phyloP scores from a whole-genome alignment of 164 flowering plant genomes.

The Stephania cephalantha region DNA sequence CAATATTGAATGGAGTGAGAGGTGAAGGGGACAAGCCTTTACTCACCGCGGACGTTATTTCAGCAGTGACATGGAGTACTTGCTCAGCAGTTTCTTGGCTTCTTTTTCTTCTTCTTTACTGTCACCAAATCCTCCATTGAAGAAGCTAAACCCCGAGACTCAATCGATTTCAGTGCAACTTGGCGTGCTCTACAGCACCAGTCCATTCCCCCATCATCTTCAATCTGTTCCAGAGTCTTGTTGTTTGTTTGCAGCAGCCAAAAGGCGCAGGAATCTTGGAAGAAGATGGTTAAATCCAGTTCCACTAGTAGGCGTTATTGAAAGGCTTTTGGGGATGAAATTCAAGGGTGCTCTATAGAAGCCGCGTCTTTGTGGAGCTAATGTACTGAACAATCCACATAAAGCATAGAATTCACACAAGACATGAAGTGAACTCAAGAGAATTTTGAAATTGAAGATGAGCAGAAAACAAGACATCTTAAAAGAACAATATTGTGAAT shows the following conservation, averaged over 20 bases:
- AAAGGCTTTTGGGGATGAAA: conserved; percentile 16
- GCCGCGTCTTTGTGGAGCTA: conserved; percentile 12
- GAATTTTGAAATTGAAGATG: too few species aligned
- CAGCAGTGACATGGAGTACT: conserved; percentile 67
- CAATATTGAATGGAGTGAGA: conserved; percentile 79
- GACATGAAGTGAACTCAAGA: too few species aligned
- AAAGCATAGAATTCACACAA: too few species aligned
- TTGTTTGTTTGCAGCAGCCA: conserved; percentile 8
- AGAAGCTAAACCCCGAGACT: conserved; percentile 55
- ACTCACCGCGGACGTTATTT: conserved; percentile 64
- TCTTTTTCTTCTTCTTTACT: conserved; percentile 45
- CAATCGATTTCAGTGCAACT: conserved; percentile 64
- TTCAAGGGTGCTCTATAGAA: conserved; percentile 13
- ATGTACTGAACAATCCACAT: conserved; percentile 19
- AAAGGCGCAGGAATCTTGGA: neutral
- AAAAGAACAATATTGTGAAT: neutral
- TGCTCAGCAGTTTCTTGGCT: conserved; percentile 65
- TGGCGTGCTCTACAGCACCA: conserved; percentile 88
- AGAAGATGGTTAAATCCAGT: conserved; percentile 14
- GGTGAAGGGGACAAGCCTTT: conserved; percentile 95
- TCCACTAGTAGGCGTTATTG: neutral
- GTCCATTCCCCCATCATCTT: conserved; percentile 60
- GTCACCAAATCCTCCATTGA: conserved; percentile 45
- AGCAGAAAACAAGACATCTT: too few species aligned
- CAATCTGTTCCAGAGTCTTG: conserved; percentile 25